Conservation (phyloP, 371 early-diverging fungal species). For the Syncephalastrum contaminatum region DNA sequence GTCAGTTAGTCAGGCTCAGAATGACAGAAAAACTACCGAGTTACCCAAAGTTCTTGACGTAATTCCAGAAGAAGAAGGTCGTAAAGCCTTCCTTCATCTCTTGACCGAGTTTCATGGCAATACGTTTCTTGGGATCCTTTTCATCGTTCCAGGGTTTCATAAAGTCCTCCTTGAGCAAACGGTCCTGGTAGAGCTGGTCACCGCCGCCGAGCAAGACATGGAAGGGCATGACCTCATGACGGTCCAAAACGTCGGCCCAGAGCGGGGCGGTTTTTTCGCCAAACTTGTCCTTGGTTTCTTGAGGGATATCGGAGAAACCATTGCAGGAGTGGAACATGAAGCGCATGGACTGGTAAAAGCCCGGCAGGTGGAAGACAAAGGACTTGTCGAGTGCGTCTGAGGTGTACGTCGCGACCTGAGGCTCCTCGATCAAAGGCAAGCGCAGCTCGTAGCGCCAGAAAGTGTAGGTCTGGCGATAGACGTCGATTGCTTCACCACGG, state of each 20-base stretch:
- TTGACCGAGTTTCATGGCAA: constrained; percentile 43
- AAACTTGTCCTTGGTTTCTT: constrained; percentile 36
- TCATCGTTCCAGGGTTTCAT: constrained; percentile 48
- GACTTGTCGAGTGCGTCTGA: constrained; percentile 11
- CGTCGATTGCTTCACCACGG: constrained; percentile 24
- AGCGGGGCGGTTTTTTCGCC: constrained; percentile 58
- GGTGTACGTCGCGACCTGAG: constrained; percentile 27
- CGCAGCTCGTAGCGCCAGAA: constrained; percentile 39
- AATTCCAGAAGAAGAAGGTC: constrained; percentile 74
- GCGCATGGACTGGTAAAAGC: constrained; percentile 45
- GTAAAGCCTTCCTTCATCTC: constrained; percentile 59
- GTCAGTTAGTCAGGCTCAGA: not conserved
- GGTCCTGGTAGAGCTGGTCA: constrained; percentile 76
- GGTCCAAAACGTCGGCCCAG: constrained; percentile 79
- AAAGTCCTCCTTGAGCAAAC: constrained; percentile 35
- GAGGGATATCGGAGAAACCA: constrained; percentile 64
- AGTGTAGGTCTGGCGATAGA: constrained; percentile 25
- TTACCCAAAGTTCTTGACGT: constrained; percentile 68
- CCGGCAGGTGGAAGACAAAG: constrained; percentile 38
- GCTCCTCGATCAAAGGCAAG: constrained; percentile 23
- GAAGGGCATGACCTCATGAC: constrained; percentile 67
- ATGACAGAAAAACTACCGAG: not conserved
- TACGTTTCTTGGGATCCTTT: constrained; percentile 33
- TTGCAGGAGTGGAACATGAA: constrained; percentile 70
- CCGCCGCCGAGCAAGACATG: constrained; percentile 85